Evolutionary conservation across 2,329 filamentous ascomycete species (phyloP), one percentile per base, ranked within the genome.

Genomic region (Clarireedia monteithiana): DNA sequence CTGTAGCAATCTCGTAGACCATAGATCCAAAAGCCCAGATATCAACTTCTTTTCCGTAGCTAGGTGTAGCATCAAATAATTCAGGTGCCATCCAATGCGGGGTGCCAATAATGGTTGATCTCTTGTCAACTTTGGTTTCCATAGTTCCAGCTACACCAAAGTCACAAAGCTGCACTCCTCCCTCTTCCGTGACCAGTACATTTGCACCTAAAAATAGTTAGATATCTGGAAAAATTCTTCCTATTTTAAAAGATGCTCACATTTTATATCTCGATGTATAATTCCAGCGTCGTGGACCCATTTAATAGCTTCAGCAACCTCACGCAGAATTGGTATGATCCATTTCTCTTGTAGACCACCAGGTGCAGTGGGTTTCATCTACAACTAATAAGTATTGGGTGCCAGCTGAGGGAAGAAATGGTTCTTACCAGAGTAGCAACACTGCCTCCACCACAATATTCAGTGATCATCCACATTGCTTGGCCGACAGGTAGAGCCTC

Each of bases 81-180:
- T 94, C 89, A 0, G 86, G 88, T 0, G 89, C 87, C 88, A 94
- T 91, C 86, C 88, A 94, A 70, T 91, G 84, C 3, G 86, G 85
- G 0, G 89, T 94, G 23, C 89, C 89, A 55, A 92, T 87, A 49
- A 92, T 85, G 0, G 89, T 92, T 4, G 85, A 85, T 53, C 88
- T 77, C 71, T 94, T 94, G 64, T 88, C 84, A 54, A 84, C 79
- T 62, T 88, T 85, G 44, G 79, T 85, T 67, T 91, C 87, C 56
- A 91, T 81, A 48, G 89, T 82, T 46, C 86, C 88, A 30, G 89
- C 87, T 48, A 94, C 88, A 61, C 89, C 89, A 69, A 94, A 94
- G 68, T 94, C 89, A 67, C 88, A 91, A 36, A 94, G 79, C 69
- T 94, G 89, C 6, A 94, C 86, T 27, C 82, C 75, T 26, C 89